Base-by-base conservation (phyloP, 257 asterid species). In the Nicotiana undulata region DNA sequence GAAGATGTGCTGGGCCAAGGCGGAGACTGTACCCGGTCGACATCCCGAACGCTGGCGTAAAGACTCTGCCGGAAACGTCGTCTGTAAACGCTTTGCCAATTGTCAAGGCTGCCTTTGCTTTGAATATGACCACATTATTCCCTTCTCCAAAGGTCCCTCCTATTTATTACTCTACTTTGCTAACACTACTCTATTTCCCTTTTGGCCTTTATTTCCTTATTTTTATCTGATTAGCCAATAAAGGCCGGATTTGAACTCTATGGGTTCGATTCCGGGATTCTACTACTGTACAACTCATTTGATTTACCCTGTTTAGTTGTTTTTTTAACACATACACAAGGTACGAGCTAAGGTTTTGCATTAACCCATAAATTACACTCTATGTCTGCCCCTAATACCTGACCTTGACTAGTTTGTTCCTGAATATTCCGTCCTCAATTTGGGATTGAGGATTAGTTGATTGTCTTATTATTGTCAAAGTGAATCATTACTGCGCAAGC, bases 1-100 rank as follows among this genome's bases (percentile, higher is more conserved):
- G 89, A 81, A 46, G 83, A 80, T 49, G 20, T 93, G 98, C 83
- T 93, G 99, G 99, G 82, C 94, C 55, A 89, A 86, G 40, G 98
- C 99, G 12, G 91, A 92, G 1, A 84, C 90, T 1, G 94, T 95
- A 53, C 90, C 90, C 0, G 98, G 98, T 79, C 98, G 99, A 83
- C 98, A 95, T 85, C 98, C 99, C 12, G 98, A 93, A 82, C 88
- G 99, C 81, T 95, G 99, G 99, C 98, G 98, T 80, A 95, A 93
- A 83, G 99, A 95, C 61, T 89, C 92, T 46, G 99, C 98, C 32
- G 99, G 99, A 13, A 95, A 95, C 89, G 64, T 91, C 15, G 97
- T 95, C 86, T 95, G 99, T 88, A 95, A 90, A 80, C 98, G 97
- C 81, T 92, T 95, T 86, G 88, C 89, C 84, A 95, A 93, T 77